Percentiles rank a stretch among this genome's conserved stretches.
Conservation (phyloP, 345 rosid genomes). For the Psidium guajava region DNA sequence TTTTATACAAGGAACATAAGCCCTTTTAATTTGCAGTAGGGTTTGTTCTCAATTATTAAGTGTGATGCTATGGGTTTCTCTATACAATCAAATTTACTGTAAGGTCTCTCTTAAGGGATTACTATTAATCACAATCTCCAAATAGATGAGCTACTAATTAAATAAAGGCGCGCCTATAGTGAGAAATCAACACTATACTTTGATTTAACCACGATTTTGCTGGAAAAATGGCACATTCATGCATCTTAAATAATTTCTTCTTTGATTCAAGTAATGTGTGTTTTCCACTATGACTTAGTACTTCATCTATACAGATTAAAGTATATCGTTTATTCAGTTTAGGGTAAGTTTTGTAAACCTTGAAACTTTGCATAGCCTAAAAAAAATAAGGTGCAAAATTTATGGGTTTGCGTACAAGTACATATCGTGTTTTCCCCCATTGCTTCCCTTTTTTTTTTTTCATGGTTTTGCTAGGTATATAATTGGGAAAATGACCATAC, state of each 20-base stretch:
- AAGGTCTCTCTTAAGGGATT: not conserved
- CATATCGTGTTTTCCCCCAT: not conserved
- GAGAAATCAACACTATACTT: too few species aligned
- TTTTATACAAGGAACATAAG: too few species aligned
- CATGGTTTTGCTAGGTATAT: not conserved
- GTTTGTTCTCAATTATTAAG: not conserved
- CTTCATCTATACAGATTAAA: not conserved
- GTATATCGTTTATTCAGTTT: not conserved
- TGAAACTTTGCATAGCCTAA: not conserved
- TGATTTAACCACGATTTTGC: not conserved
- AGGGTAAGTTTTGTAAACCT: not conserved
- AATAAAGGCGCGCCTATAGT: not conserved
- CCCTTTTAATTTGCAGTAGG: too few species aligned
- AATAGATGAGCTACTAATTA: not conserved
- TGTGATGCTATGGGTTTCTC: not conserved
- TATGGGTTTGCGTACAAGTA: accelerated
- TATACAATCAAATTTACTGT: not conserved
- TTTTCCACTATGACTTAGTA: not conserved
- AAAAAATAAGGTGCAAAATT: not conserved
- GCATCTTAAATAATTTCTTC: not conserved
- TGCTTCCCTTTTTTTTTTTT: not conserved
- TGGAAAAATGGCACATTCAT: not conserved
- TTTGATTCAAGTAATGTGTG: not conserved
- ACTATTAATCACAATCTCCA: not conserved
- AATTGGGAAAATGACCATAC: not conserved